Conservation (phyloP, 2,329 filamentous ascomycete genomes). For the Zasmidium citrigriseum region DNA sequence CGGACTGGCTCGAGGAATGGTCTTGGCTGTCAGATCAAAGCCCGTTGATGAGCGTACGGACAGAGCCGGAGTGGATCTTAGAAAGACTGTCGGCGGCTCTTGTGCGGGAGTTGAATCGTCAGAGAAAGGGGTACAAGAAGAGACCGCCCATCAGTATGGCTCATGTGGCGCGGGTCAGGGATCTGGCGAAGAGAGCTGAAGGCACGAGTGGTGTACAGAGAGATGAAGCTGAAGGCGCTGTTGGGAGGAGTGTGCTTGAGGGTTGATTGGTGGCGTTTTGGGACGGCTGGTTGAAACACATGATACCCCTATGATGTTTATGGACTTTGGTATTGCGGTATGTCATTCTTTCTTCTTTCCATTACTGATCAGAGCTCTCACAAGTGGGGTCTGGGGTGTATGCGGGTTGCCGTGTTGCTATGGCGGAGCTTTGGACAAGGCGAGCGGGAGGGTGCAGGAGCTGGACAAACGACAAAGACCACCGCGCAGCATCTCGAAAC, state of each 20-base stretch:
- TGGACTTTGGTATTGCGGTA: neutral
- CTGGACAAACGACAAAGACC: neutral
- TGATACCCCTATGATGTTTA: slow-evolving; percentile 3
- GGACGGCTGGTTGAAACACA: neutral
- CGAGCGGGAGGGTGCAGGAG: neutral
- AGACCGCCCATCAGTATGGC: slow-evolving; percentile 33
- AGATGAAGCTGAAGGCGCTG: neutral
- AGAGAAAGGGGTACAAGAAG: slow-evolving; percentile 27
- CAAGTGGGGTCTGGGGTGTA: too few species aligned
- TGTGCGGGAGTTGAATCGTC: slow-evolving; percentile 48
- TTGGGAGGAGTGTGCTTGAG: neutral
- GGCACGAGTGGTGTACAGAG: neutral
- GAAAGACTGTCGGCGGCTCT: slow-evolving; percentile 63
- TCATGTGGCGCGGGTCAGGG: slow-evolving; percentile 15
- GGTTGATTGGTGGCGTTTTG: neutral
- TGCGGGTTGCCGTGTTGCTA: neutral
- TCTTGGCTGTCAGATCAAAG: slow-evolving; percentile 72
- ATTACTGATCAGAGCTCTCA: neutral
- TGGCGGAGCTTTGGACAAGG: too few species aligned
- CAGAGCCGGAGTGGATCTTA: slow-evolving; percentile 73
- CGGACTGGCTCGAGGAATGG: slow-evolving; percentile 51
- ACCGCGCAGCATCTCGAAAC: neutral
- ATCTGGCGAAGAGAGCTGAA: neutral
- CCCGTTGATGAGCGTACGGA: slow-evolving; percentile 68
- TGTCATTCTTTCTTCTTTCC: neutral